Conservation (phyloP, 1,284 basidiomycete species). For the Retiboletus flavoniger region DNA sequence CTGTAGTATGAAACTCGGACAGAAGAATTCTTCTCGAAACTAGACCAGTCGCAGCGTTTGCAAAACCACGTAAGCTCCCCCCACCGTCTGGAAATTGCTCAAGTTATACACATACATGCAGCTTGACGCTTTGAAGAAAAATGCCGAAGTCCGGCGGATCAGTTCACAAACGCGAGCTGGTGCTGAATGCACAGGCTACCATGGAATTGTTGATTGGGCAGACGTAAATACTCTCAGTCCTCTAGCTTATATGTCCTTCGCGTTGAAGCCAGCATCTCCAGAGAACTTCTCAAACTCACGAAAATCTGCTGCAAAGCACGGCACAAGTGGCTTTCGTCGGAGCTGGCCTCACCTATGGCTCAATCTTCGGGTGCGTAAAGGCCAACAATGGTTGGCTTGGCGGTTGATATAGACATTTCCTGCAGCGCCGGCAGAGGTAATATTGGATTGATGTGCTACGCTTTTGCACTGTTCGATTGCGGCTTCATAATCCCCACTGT, state of each 20-base stretch:
- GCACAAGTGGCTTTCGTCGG: slow-evolving; percentile 8
- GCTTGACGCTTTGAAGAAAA: no score
- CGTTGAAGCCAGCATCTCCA: background rate
- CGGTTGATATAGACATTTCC: no score
- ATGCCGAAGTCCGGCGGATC: no score
- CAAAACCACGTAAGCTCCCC: no score
- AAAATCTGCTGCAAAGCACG: background rate
- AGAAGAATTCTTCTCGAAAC: no score
- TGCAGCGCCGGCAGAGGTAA: slow-evolving; percentile 9
- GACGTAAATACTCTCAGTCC: background rate
- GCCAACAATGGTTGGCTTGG: background rate
- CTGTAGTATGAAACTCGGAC: no score
- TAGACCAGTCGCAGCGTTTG: no score
- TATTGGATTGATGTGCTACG: slow-evolving; percentile 15
- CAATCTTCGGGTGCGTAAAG: slow-evolving; percentile 8
- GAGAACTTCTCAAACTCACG: slow-evolving; percentile 5
- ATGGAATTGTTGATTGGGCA: slow-evolving; percentile 6
- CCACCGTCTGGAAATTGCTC: no score
- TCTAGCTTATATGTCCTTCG: background rate
- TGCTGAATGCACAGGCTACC: slow-evolving; percentile 1
- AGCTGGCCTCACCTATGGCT: slow-evolving; percentile 6
- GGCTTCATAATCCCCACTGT: slow-evolving; percentile 15
- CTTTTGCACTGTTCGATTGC: slow-evolving; percentile 15
- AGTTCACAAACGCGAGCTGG: background rate
- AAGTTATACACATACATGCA: no score